These are phyloP conservation scores for Metschnikowia kofuensis DNA, from an alignment of 805 yeast genomes.

Conservation along the genomic window DNA sequence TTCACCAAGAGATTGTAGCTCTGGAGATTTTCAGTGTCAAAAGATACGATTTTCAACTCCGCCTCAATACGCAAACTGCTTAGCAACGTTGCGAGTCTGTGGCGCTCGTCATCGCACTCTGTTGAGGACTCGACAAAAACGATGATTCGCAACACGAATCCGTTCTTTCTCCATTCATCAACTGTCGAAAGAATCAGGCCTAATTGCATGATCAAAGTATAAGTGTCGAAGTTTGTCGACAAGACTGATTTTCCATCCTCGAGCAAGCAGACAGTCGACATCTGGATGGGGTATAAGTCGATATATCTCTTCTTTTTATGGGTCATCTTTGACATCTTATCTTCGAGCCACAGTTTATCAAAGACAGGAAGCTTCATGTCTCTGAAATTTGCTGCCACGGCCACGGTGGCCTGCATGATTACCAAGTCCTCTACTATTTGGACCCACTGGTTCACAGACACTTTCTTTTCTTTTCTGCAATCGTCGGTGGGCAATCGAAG, in stretches of 20 bases:
- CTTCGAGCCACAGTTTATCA: conserved; percentile 16
- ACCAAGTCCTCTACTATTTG: conserved; percentile 87
- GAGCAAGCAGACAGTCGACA: conserved; percentile 78
- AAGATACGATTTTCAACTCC: conserved; percentile 67
- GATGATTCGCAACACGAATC: conserved; percentile 70
- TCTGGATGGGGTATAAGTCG: conserved; percentile 94
- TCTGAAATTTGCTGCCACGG: conserved; percentile 87
- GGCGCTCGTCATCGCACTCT: conserved; percentile 69
- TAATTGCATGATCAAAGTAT: conserved; percentile 85
- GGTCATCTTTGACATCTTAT: background rate
- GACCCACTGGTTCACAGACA: conserved; percentile 83
- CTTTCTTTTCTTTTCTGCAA: conserved; percentile 66
- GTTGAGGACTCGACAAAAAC: conserved; percentile 79
- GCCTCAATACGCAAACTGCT: conserved; percentile 84
- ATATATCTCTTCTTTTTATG: conserved; percentile 49
- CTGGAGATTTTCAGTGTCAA: conserved; percentile 52
- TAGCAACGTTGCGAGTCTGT: conserved; percentile 60
- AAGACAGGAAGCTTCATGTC: conserved; percentile 58
- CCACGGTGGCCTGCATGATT: conserved; percentile 85
- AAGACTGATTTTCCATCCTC: conserved; percentile 64
- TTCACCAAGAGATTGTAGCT: conserved; percentile 75
- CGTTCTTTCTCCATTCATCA: conserved; percentile 80
- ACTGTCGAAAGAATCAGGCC: conserved; percentile 94
- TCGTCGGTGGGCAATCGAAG: conserved; percentile 68
- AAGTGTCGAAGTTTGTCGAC: conserved; percentile 93